Evolutionary conservation across 2,329 filamentous ascomycete genomes (phyloP), one percentile per base, ranked within the genome.

Genomic region (Neonectria sp.): DNA sequence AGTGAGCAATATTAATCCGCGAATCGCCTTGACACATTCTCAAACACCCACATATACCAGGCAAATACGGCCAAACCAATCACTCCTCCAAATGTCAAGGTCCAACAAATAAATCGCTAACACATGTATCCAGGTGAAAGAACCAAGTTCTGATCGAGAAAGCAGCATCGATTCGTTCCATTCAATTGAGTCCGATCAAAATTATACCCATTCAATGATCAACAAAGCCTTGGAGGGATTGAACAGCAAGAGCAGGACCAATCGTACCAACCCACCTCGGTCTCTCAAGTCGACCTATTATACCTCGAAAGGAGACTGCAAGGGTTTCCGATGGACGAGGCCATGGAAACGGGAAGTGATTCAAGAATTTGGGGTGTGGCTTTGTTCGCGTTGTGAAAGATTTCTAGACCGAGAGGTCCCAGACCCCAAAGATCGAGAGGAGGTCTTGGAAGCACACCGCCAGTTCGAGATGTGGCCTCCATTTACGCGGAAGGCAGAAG

Each of bases 371-470:
- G 73, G 73, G 1, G 40, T 69, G 3, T 73, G 72, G 72, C 68
- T 74, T 12, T 75, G 72, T 57, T 37, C 52, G 5, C 33, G 37
- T 15, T 75, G 73, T 52, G 60, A 65, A 46, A n/a, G 35, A 25
- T 60, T 43, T 33, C 53, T 72, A n/a, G 51, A 57, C 21, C 63
- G 25, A 21, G 12, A 60, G 24, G 37, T 55, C 7, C 55, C 63
- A 21, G 51, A 31, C 15, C 29, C 40, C 21, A 35, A 55, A 1
- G 55, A 65, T 11, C 43, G 29, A 9, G 6, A 12, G 3, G 53
- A 40, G 2, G 24, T 65, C 3, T 25, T 46, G 6, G 17, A n/a
- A 9, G 27, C 52, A 24, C 56, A 64, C 6, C n/a, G 40, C 12
- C 33, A 17, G 11, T 15, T 71, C 2, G 59, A 55, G 2, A 63